These are phyloP conservation scores for Starmerella floricola DNA, from an alignment of 805 yeast genomes.

Conservation along the genomic window DNA sequence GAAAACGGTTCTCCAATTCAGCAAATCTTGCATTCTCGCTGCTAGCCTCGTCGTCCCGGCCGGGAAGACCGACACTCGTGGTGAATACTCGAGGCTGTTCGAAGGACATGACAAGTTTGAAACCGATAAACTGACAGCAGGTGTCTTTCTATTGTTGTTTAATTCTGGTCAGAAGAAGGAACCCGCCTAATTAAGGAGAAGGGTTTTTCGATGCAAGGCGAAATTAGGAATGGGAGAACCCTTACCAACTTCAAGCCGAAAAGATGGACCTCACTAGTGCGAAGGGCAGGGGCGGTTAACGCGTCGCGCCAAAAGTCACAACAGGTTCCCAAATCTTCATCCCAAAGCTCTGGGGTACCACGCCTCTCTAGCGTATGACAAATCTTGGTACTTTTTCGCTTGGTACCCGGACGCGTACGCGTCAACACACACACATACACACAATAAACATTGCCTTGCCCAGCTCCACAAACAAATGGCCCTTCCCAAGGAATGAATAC, in stretches of 20 bases:
- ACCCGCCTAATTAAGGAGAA: constrained; percentile 10
- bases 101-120: constrained; percentile 30
- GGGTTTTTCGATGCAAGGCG: constrained; percentile 2
- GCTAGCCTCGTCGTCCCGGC: constrained; percentile 38
- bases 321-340: too few relatives aligned
- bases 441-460: background rate
- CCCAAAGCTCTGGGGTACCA: too few relatives aligned
- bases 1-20: constrained; percentile 38
- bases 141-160: background rate
- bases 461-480: background rate
- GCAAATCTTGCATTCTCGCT: constrained; percentile 33
- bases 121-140: background rate
- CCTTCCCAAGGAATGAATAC: background rate
- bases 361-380: too few relatives aligned
- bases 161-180: background rate
- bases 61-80: constrained; percentile 71
- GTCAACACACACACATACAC: too few relatives aligned
- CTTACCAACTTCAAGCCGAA: too few relatives aligned
- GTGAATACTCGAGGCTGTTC: constrained; percentile 31
- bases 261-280: too few relatives aligned
- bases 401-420: too few relatives aligned
- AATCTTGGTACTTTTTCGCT: too few relatives aligned
- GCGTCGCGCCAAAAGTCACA: too few relatives aligned
- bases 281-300: too few relatives aligned
- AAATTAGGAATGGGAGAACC: background rate